phyloP scores from a whole-genome alignment of 2,329 filamentous ascomycete species.

The Helotiales sp. region DNA sequence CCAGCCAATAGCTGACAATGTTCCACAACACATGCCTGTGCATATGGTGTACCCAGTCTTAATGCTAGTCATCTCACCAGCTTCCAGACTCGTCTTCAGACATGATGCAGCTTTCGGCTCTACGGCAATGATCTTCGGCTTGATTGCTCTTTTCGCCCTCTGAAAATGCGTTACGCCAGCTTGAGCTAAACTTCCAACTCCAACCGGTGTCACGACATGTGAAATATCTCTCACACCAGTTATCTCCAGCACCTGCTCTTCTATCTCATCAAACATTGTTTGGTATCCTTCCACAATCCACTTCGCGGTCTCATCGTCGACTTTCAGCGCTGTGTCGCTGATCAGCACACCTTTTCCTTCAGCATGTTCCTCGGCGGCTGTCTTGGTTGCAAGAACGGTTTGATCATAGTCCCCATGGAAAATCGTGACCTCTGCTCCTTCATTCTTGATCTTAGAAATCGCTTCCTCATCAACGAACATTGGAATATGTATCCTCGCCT shows the following conservation, averaged over 20 bases:
- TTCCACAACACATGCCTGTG: slow-evolving; percentile 52
- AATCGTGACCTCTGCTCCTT: slow-evolving; percentile 61
- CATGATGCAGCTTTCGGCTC: slow-evolving; percentile 69
- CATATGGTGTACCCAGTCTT: slow-evolving; percentile 46
- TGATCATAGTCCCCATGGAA: slow-evolving; percentile 64
- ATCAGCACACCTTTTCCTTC: slow-evolving; percentile 50
- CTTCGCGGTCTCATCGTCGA: slow-evolving; percentile 63
- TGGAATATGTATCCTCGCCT: slow-evolving; percentile 63
- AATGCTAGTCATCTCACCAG: slow-evolving; percentile 37
- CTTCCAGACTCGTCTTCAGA: slow-evolving; percentile 51
- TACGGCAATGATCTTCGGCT: slow-evolving; percentile 57
- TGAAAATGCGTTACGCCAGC: slow-evolving; percentile 68
- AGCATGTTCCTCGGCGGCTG: slow-evolving; percentile 3
- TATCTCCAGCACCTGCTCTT: slow-evolving; percentile 54
- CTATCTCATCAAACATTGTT: slow-evolving; percentile 69
- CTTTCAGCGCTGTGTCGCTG: slow-evolving; percentile 67
- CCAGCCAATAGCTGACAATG: slow-evolving; percentile 48
- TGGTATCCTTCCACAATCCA: slow-evolving; percentile 80
- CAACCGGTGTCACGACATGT: slow-evolving; percentile 65
- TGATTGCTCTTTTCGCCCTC: slow-evolving; percentile 40
- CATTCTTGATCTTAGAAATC: slow-evolving; percentile 53
- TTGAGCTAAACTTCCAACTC: slow-evolving; percentile 72
- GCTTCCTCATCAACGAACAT: slow-evolving; percentile 55
- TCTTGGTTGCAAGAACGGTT: slow-evolving; percentile 43
- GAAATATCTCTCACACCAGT: slow-evolving; percentile 41